A percentile compares a stretch with the other conserved stretches of the same genome.
Conservation (phyloP, 1,284 basidiomycete species). For the Pseudozyma hubeiensis region DNA sequence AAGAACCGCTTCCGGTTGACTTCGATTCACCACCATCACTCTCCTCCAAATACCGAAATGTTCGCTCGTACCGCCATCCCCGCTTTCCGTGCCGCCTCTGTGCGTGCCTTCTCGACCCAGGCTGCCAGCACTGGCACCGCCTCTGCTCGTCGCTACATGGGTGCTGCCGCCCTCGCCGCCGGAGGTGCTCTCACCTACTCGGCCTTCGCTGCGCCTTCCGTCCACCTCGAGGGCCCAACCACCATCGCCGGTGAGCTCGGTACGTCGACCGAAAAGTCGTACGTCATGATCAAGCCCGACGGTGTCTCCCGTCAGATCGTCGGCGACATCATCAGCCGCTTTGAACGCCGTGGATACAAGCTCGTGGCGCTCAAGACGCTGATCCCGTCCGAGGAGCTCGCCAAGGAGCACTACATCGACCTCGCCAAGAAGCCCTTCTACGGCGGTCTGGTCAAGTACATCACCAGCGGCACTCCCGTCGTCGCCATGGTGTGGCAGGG, state of each 20-base stretch:
- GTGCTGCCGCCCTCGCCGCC: constrained; percentile 46
- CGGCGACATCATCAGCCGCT: constrained; percentile 61
- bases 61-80: constrained; percentile 50
- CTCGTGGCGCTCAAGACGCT: constrained; percentile 37
- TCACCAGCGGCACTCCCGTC: constrained; percentile 63
- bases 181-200: constrained; percentile 50
- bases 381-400: constrained; percentile 47
- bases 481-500: constrained; percentile 67
- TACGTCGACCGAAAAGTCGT: constrained; percentile 70
- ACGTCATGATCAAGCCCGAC: constrained; percentile 71
- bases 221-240: constrained; percentile 69
- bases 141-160: constrained; percentile 42
- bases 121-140: constrained; percentile 35
- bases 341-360: constrained; percentile 59
- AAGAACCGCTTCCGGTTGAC: background rate
- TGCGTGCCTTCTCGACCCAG: constrained; percentile 53
- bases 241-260: constrained; percentile 71
- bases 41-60: constrained; percentile 19
- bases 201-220: constrained; percentile 29
- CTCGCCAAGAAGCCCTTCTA: constrained; percentile 62
- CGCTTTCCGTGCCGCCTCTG: constrained; percentile 43
- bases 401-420: constrained; percentile 64
- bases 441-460: constrained; percentile 57
- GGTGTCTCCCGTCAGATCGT: constrained; percentile 62
- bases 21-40: constrained; percentile 11